Evolutionary conservation across 2,329 filamentous ascomycete species (phyloP).

Genomic region (Aspergillus intermedius): DNA sequence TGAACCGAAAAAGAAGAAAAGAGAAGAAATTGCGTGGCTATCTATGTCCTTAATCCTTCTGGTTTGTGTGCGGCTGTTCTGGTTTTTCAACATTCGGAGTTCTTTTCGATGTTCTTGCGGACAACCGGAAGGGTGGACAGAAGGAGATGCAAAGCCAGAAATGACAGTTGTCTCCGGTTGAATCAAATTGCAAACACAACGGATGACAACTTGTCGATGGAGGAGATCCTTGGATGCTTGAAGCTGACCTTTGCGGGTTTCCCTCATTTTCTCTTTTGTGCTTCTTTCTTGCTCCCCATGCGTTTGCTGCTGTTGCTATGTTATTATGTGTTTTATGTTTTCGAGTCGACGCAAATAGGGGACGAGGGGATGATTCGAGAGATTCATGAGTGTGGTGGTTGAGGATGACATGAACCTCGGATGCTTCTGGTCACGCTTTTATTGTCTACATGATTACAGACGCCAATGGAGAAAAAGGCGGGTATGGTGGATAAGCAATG

Average conservation of each 20-base stretch:
- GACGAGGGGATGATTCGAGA: conserved; percentile 17
- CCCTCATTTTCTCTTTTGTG: conserved; percentile 8
- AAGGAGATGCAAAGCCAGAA: conserved; percentile 25
- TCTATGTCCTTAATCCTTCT: conserved; percentile 23
- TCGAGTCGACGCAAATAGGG: conserved; percentile 23
- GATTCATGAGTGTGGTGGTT: background rate
- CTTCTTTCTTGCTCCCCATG: conserved; percentile 7
- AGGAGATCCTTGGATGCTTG: conserved; percentile 12
- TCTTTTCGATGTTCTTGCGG: conserved; percentile 8
- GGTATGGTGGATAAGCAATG: background rate
- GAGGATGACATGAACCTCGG: conserved; percentile 1
- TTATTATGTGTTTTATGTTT: conserved; percentile 5
- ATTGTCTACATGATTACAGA: conserved; percentile 7
- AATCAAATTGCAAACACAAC: conserved; percentile 13
- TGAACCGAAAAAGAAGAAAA: conserved; percentile 7
- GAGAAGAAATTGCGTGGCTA: conserved; percentile 21
- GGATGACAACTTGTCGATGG: conserved; percentile 11
- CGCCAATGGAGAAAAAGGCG: background rate
- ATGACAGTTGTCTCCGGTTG: conserved; percentile 18
- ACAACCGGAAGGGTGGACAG: conserved; percentile 20
- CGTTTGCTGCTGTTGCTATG: conserved; percentile 7
- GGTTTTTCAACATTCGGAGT: conserved; percentile 6
- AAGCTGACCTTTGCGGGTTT: background rate
- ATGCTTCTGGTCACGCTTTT: conserved; percentile 5
- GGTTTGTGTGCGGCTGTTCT: conserved; percentile 10